A percentile compares a stretch with the other conserved stretches of the same genome.
phyloP scores from a whole-genome alignment of 208 protist species.

The Porcisia hertigi region DNA sequence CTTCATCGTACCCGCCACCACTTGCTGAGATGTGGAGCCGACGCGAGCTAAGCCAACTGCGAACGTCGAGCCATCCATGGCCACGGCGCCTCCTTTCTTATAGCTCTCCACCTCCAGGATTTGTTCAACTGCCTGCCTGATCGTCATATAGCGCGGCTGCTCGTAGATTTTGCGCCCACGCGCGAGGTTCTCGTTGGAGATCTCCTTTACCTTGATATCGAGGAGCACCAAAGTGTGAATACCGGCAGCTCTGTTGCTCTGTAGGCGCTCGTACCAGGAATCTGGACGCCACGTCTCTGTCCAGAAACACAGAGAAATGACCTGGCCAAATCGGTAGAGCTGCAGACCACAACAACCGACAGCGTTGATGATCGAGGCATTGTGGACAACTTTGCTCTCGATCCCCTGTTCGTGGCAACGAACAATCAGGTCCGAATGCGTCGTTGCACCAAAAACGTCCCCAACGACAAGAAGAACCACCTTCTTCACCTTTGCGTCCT shows the following conservation, averaged over 20 bases:
- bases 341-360: constrained; percentile 98
- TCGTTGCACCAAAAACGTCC: constrained; percentile 99
- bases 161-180: constrained; percentile 96
- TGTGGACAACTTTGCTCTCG: constrained; percentile 95
- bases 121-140: constrained; percentile 96
- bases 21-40: constrained; percentile 90
- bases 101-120: constrained; percentile 94
- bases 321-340: constrained; percentile 99
- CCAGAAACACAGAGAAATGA: constrained; percentile 97
- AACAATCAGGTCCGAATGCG: constrained; percentile 98
- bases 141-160: constrained; percentile 98
- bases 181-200: constrained; percentile 95
- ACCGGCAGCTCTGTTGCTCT: constrained; percentile 86
- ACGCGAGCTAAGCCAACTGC: constrained; percentile 97
- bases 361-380: constrained; percentile 99
- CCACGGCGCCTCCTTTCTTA: constrained; percentile 67
- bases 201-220: constrained; percentile 99
- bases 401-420: constrained; percentile 92
- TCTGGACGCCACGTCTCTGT: constrained; percentile 97
- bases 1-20: constrained; percentile 93
- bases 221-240: constrained; percentile 98
- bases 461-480: constrained; percentile 99
- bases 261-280: constrained; percentile 97
- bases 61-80: constrained; percentile 80
- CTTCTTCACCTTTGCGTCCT: constrained; percentile 83